Evolutionary conservation across 805 yeast species (phyloP), one percentile per base, ranked within the genome.

Genomic region (Hanseniaspora guilliermondii): DNA sequence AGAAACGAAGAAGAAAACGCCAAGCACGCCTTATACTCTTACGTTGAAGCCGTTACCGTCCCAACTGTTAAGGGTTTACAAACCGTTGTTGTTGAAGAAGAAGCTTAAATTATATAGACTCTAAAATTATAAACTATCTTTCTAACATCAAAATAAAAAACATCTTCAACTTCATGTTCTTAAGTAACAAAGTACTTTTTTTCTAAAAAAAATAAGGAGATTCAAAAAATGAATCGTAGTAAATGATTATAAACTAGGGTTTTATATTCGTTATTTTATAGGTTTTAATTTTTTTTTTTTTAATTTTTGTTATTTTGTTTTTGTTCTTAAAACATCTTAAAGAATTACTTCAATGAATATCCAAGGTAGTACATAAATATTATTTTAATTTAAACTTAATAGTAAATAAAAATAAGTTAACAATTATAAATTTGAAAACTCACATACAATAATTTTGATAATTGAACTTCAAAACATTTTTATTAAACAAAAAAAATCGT

Each of bases 1-100:
- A 87, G 97, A 82, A 93, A 93, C 82, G 97, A 93, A 77, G 98
- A 93, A 81, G 98, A 93, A 82, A 91, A 87, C 73, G 97, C 98
- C 71, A 85, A 84, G 83, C 89, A 87, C 79, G 87, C 89, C 75
- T 83, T 93, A 75, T 93, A 87, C 82, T 88, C 97, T 65, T 89
- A 80, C 77, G 98, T 93, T 71, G 97, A 93, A 82, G 91, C 94
- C 71, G 96, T 93, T 73, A 76, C 78, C 70, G 97, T 93, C 70
- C 85, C 96, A 71, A 73, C 94, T 63, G 82, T 87, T 76, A 93
- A 93, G 84, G 97, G 97, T 79, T 86, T 93, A 76, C 83, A 88
- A 78, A 93, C 99, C 76, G 85, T 80, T 76, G 97, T 88, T 73
- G 89, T 93, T 74, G 95, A 86, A 74, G 89, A 79, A 71, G 81